These are phyloP conservation scores for Chaetomiaceae sp. DNA, from an alignment of 2,329 filamentous ascomycete species.

Conservation along the genomic window DNA sequence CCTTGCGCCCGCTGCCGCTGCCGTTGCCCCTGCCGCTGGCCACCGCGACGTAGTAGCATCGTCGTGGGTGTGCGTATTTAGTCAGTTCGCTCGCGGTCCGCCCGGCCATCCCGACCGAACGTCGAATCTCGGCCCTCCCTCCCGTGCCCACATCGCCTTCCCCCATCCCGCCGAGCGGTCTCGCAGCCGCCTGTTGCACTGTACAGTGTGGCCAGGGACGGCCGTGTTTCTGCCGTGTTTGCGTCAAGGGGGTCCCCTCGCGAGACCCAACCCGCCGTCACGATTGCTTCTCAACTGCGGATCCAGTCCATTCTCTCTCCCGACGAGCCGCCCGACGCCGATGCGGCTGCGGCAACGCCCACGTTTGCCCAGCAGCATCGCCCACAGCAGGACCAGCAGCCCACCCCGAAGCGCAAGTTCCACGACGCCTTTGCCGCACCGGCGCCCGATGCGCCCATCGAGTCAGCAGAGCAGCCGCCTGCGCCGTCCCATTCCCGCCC, in stretches of 20 bases:
- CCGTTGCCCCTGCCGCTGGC: not conserved
- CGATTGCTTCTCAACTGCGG: constrained; percentile 45
- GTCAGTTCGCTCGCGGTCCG: constrained; percentile 16
- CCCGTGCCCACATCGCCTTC: constrained; percentile 18
- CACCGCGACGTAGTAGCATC: constrained; percentile 1
- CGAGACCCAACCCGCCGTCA: constrained; percentile 39
- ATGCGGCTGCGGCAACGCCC: constrained; percentile 23
- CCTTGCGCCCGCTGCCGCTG: constrained; percentile 10
- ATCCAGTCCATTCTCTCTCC: constrained; percentile 48
- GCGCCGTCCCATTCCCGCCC: constrained; percentile 17
- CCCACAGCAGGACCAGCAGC: constrained; percentile 23
- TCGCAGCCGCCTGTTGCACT: constrained; percentile 21
- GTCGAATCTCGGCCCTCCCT: constrained; percentile 18
- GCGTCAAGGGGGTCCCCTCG: constrained; percentile 30
- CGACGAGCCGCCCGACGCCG: constrained; percentile 35
- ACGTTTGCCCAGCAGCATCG: constrained; percentile 22
- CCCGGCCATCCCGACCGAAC: constrained; percentile 14
- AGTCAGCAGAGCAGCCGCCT: constrained; percentile 26
- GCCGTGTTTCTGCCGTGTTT: constrained; percentile 17
- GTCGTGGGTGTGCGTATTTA: constrained; percentile 18
- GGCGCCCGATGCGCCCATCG: constrained; percentile 25
- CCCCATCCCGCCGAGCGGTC: constrained; percentile 18
- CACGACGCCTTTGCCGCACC: constrained; percentile 31
- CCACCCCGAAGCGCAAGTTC: constrained; percentile 33
- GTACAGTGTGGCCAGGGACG: constrained; percentile 21